phyloP scores from a whole-genome alignment of 805 yeast genomes.

The Sugiyamaella chiloensis region DNA sequence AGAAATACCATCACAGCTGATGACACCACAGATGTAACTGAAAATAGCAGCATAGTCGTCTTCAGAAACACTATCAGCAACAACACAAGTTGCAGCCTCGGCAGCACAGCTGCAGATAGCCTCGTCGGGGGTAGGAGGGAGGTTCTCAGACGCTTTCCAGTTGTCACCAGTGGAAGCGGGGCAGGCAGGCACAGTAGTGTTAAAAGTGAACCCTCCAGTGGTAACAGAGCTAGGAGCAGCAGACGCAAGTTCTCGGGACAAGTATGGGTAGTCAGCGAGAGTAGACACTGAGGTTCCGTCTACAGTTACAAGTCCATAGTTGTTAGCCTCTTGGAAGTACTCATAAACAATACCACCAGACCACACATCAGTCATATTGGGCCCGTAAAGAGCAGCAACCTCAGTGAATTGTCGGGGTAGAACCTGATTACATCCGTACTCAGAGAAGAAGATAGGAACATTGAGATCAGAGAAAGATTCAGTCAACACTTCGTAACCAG shows the following conservation, averaged over 20 bases:
- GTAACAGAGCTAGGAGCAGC: constrained; percentile 50
- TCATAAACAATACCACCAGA: constrained; percentile 92
- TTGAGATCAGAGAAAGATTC: constrained; percentile 66
- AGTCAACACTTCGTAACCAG: constrained; percentile 73
- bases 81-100: constrained; percentile 55
- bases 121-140: constrained; percentile 78
- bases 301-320: constrained; percentile 74
- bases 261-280: constrained; percentile 55
- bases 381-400: constrained; percentile 61
- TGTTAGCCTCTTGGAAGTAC: constrained; percentile 81
- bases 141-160: constrained; percentile 65
- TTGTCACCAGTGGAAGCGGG: constrained; percentile 46
- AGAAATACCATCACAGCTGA: constrained; percentile 57
- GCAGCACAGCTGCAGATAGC: constrained; percentile 62
- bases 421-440: constrained; percentile 78
- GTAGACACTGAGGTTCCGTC: constrained; percentile 50
- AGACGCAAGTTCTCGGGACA: constrained; percentile 50
- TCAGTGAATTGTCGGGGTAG: constrained; percentile 77
- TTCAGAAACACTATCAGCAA: constrained; percentile 47
- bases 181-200: constrained; percentile 41
- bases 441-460: constrained; percentile 83
- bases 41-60: constrained; percentile 61
- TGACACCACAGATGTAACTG: constrained; percentile 50
- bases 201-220: constrained; percentile 39
- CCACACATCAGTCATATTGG: constrained; percentile 84